phyloP scores from a whole-genome alignment of 805 yeast genomes.

The Spathaspora hagerdaliae region DNA sequence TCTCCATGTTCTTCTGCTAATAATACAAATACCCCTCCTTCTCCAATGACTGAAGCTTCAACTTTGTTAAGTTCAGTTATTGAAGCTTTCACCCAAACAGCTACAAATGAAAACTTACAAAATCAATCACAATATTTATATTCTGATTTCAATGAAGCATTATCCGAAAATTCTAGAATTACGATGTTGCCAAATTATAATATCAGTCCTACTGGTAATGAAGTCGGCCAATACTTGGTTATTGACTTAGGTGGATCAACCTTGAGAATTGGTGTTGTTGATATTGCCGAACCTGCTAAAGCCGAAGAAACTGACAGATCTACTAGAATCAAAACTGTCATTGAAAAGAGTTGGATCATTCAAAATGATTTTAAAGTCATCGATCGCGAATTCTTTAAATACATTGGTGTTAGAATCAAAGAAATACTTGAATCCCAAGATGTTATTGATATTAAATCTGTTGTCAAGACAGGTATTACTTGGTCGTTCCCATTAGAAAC shows the following conservation, averaged over 20 bases:
- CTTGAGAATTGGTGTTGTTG: slow-evolving; percentile 38
- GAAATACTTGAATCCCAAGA: slow-evolving; percentile 19
- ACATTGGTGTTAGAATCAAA: slow-evolving; percentile 33
- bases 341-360: slow-evolving; percentile 36
- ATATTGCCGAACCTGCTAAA: slow-evolving; percentile 19
- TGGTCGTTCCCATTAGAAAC: slow-evolving; percentile 56
- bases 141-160: slow-evolving; percentile 26
- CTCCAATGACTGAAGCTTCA: background rate
- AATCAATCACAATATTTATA: slow-evolving; percentile 17
- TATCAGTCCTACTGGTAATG: slow-evolving; percentile 34
- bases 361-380: slow-evolving; percentile 36
- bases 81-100: slow-evolving; percentile 3
- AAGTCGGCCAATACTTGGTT: slow-evolving; percentile 37
- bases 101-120: slow-evolving; percentile 1
- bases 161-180: slow-evolving; percentile 21
- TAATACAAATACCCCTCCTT: background rate
- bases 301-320: slow-evolving; percentile 9
- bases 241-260: slow-evolving; percentile 61
- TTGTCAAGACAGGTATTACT: slow-evolving; percentile 43
- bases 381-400: slow-evolving; percentile 38
- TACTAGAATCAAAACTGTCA: slow-evolving; percentile 22
- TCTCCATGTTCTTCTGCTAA: background rate
- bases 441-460: slow-evolving; percentile 5
- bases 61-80: background rate
- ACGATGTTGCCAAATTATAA: slow-evolving; percentile 40